Base-by-base conservation (phyloP, 306 rosid species). In the Fagus crenata region DNA sequence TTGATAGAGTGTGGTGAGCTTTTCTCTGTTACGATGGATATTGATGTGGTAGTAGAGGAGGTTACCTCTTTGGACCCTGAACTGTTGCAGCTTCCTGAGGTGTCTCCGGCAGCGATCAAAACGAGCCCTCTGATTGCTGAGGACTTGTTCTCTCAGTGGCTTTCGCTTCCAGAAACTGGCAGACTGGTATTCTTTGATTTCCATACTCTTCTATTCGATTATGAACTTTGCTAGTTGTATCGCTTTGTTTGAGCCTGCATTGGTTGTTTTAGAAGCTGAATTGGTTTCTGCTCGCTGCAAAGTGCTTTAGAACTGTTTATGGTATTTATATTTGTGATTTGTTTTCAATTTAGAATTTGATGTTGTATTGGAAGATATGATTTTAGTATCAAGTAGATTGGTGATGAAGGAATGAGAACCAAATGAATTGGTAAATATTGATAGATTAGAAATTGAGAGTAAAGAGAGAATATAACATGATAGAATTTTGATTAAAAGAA, bases 101-200 rank as follows among this genome's bases (percentile, higher is more conserved):
- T 91, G 80, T 89, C 97, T 41, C 76, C 92, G 65, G 58, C 75
- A 42, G 88, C 88, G n/a, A 75, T 91, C 55, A 89, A 91, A 86
- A 49, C 87, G 49, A 86, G 77, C 82, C 92, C 90, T 51, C 63
- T 54, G 77, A 85, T 89, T 71, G 90, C 89, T n/a, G 97, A 89
- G 79, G 90, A 91, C 79, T 83, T 91, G 72, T 91, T 83, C 60
- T 74, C 87, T 42, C 97, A 88, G 86, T 91, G 97, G 97, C 97
- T 91, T 79, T 89, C 93, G 13, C 93, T 89, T 49, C 92, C 94
- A 2, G 91, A 91, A 63, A 91, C 97, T 63, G 77, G 84, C 56
- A 88, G 94, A 76, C 80, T 91, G 97, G 97, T 91, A 81, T 70
- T 46, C 65, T 12, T 37, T 63, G 43, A 63, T 35, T 63, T 6